Conservation (phyloP, 140 eudicot species). For the Ambrosia hybrid region DNA sequence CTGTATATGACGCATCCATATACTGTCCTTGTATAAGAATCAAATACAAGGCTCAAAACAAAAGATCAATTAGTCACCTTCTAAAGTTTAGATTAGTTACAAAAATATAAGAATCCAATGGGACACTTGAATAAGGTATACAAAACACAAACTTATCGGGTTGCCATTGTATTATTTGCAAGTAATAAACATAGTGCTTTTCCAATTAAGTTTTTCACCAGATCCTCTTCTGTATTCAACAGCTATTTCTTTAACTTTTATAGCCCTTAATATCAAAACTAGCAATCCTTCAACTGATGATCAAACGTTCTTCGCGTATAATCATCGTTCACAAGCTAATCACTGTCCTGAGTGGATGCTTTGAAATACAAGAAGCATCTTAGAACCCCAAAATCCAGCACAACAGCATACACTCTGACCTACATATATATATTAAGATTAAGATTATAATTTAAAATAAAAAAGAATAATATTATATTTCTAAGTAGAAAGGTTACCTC, state of each 20-base stretch:
- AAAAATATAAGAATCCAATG: constrained; percentile 22
- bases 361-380: neutral
- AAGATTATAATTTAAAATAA: too few species aligned
- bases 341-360: neutral
- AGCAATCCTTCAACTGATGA: constrained; percentile 31
- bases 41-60: neutral
- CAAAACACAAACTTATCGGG: constrained; percentile 41
- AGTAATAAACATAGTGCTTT: constrained; percentile 16
- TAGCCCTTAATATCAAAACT: constrained; percentile 11
- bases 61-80: constrained; percentile 7
- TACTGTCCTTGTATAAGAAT: neutral
- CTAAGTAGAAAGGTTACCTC: constrained; percentile 29
- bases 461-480: neutral
- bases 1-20: neutral
- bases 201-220: constrained; percentile 20
- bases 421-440: neutral
- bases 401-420: constrained; percentile 18
- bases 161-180: constrained; percentile 37
- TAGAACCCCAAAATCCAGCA: too few species aligned
- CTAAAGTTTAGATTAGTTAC: constrained; percentile 26
- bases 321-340: neutral
- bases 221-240: constrained; percentile 35
- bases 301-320: constrained; percentile 24
- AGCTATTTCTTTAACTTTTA: constrained; percentile 16
- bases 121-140: constrained; percentile 31